phyloP scores from a whole-genome alignment of 257 asterid species.

The Ilex aquifolium region DNA sequence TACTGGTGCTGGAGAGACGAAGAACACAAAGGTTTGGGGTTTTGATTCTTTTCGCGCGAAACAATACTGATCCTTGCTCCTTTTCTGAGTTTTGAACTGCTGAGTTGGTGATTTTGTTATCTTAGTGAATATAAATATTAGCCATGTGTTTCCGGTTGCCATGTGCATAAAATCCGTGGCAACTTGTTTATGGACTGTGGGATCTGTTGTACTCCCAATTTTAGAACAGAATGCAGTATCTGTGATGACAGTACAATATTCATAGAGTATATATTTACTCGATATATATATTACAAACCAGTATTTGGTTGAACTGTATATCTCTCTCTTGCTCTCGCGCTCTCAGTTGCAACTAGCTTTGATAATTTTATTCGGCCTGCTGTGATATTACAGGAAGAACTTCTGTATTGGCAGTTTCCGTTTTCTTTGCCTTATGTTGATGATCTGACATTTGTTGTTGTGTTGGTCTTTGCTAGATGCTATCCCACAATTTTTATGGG shows the following conservation, averaged over 20 bases:
- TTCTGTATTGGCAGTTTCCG: no score
- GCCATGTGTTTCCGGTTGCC: background rate
- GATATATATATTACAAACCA: no score
- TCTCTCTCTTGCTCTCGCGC: no score
- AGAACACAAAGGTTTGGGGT: conserved; percentile 64
- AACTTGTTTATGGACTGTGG: background rate
- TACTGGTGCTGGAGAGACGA: conserved; percentile 42
- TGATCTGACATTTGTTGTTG: background rate
- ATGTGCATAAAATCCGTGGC: background rate
- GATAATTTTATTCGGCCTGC: no score
- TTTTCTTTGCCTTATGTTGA: background rate
- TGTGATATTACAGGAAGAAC: no score
- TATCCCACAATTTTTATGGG: no score
- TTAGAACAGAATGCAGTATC: background rate
- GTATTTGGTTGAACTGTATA: no score
- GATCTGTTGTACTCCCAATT: background rate
- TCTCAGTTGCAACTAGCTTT: no score
- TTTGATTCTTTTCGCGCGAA: background rate
- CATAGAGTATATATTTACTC: no score
- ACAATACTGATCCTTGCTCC: background rate
- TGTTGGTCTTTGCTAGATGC: no score
- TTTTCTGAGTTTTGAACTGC: conserved; percentile 1
- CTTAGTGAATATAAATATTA: background rate
- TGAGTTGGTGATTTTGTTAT: background rate
- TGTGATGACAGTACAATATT: background rate